Conservation (phyloP, 23 red algal genomes). For the Agarophyton chilense region DNA sequence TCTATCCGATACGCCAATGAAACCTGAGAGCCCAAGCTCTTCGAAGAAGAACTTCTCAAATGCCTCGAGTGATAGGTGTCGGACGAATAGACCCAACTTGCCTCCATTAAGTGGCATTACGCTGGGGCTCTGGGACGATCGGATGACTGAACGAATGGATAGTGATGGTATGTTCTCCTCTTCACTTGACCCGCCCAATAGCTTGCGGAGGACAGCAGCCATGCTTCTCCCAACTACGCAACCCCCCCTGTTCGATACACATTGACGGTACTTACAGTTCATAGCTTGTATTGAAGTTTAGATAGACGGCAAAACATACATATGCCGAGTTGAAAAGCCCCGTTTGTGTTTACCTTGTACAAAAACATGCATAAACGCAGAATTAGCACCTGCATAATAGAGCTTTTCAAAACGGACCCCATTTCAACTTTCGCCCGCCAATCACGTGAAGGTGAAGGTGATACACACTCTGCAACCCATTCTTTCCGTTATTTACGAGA, state of each 20-base stretch:
- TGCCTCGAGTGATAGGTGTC: neutral
- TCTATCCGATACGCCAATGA: neutral
- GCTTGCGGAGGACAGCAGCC: slow-evolving; percentile 31
- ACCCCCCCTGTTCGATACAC: neutral
- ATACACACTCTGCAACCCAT: slow-evolving; percentile 90
- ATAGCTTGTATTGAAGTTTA: neutral
- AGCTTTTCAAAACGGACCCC: slow-evolving; percentile 70
- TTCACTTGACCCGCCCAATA: neutral
- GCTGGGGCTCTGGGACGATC: slow-evolving; percentile 54
- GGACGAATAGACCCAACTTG: slow-evolving; percentile 52
- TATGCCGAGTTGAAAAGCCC: neutral
- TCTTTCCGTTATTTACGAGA: slow-evolving; percentile 88
- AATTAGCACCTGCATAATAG: neutral
- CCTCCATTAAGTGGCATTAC: slow-evolving; percentile 53
- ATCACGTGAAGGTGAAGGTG: slow-evolving; percentile 93
- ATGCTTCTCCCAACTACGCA: slow-evolving; percentile 22
- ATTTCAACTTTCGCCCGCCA: slow-evolving; percentile 76
- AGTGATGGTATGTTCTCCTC: slow-evolving; percentile 25
- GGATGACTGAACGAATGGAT: slow-evolving; percentile 32
- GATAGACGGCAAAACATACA: neutral
- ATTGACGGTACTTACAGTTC: neutral
- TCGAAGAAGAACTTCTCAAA: slow-evolving; percentile 1
- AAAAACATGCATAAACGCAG: slow-evolving; percentile 23
- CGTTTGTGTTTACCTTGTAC: slow-evolving; percentile 24
- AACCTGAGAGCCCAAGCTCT: neutral